Evolutionary conservation across 2,329 filamentous ascomycete species (phyloP), one percentile per base, ranked within the genome.

Genomic region (Fusarium liriodendri): DNA sequence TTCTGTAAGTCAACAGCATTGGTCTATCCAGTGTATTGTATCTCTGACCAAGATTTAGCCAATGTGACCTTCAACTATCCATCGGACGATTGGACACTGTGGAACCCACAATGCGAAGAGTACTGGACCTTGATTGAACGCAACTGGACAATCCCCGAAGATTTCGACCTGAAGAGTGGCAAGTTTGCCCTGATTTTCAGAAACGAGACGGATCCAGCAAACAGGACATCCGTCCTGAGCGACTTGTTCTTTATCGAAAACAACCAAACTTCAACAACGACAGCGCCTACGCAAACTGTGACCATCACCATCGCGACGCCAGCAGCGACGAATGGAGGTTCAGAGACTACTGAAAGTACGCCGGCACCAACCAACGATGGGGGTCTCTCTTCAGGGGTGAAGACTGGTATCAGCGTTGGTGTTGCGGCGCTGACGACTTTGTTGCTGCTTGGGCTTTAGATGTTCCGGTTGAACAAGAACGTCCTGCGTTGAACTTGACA

Each of bases 51-150:
- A 20, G 4, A 8, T 32, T 9, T 0, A 54, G 50, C 50, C 50
- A 54, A 54, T 7, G 50, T 54, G 6, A 54, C 18, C 2, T 54
- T 54, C 50, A 32, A 32, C 13, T 54, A 54, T 14, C 50, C 50
- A 29, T 54, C 50, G 16, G 27, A 29, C 11, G 50, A 54, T 5
- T 54, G 50, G 50, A 29, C 29, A 10, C 50, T 54, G 4, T 54
- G 50, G 50, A 32, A 54, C 18, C 4, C 6, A 10, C 10, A 32
- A 14, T 54, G 50, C 27, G 18, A 54, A 20, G 50, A 54, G 27
- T 54, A 54, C 50, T 54, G 50, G 50, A 54, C 27, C 18, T 54
- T 54, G 50, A 54, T 54, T 2, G 50, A 54, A n/a, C 50, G 27
- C 50, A 54, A 54, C 50, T 54, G 50, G 50, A 54, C 50, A 20